A percentile compares a stretch with the other conserved stretches of the same genome.
Evolutionary conservation across 2,329 filamentous ascomycete genomes (phyloP).

Genomic region (Colletotrichum spaethianum): DNA sequence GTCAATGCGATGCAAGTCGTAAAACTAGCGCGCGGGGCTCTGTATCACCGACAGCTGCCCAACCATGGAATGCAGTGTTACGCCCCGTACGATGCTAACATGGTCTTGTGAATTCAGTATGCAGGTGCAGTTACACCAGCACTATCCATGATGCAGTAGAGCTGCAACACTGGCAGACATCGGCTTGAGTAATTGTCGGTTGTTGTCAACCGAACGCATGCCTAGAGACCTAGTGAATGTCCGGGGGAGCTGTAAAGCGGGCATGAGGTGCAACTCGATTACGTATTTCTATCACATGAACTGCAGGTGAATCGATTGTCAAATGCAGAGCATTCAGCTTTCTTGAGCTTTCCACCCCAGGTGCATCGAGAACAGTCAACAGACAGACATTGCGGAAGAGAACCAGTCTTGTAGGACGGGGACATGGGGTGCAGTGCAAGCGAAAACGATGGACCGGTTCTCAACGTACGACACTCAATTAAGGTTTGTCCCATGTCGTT

Average conservation of each 20-base stretch:
- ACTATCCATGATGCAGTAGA: background rate
- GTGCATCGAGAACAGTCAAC: background rate
- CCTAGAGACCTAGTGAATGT: conserved; percentile 18
- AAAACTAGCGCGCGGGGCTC: background rate
- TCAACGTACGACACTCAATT: conserved; percentile 1
- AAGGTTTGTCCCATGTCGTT: background rate
- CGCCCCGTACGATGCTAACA: background rate
- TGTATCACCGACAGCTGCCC: background rate
- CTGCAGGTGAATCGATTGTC: background rate
- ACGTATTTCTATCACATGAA: background rate
- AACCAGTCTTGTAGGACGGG: background rate
- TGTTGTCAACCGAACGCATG: conserved; percentile 5
- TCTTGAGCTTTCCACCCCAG: background rate
- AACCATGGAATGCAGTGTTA: background rate
- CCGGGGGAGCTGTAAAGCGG: conserved; percentile 14
- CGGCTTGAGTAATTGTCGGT: conserved; percentile 2
- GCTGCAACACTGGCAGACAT: conserved; percentile 19
- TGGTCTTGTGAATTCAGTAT: conserved; percentile 8
- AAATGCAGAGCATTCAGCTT: background rate
- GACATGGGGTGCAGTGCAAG: background rate
- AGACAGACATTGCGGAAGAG: background rate
- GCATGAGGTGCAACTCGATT: conserved; percentile 10
- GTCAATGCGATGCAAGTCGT: background rate
- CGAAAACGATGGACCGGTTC: background rate
- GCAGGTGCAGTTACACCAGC: conserved; percentile 20